Evolutionary conservation across 192 early-diverging fungal genomes (phyloP).

Genomic region (Coemansia sp.): DNA sequence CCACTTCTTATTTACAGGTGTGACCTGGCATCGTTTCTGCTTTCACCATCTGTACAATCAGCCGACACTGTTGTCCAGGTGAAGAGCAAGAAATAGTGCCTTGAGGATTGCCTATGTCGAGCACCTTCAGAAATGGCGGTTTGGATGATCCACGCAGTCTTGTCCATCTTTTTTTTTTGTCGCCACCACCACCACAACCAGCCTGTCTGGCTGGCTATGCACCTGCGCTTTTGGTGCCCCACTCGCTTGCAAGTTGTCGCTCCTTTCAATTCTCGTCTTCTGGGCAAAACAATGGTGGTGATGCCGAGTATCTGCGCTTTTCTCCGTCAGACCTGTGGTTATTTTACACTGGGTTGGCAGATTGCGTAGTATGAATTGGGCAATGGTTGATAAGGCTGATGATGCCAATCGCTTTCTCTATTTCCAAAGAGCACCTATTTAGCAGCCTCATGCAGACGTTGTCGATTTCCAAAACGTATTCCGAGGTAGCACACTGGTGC

Average conservation of each 20-base stretch:
- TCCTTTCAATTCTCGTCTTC: neutral
- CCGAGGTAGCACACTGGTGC: neutral
- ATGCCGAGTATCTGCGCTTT: neutral
- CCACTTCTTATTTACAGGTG: neutral
- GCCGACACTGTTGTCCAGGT: neutral
- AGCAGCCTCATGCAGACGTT: no score
- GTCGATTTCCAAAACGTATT: neutral
- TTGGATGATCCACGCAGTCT: neutral
- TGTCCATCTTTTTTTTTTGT: neutral
- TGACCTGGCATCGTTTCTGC: neutral
- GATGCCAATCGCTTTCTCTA: neutral
- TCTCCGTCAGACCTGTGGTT: neutral
- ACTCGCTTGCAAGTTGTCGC: neutral
- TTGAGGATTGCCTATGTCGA: neutral
- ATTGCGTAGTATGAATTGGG: neutral
- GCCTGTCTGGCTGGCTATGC: no score
- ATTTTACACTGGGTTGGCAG: neutral
- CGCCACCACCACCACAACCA: neutral
- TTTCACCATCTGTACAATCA: neutral
- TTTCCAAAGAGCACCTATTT: neutral
- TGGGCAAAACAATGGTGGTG: neutral
- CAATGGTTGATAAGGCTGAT: neutral
- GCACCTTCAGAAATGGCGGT: no score
- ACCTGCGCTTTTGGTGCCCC: neutral
- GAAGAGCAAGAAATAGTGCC: neutral